Evolutionary conservation across 1,284 basidiomycete genomes (phyloP).

Genomic region (Mycosarcoma mackinlayi): DNA sequence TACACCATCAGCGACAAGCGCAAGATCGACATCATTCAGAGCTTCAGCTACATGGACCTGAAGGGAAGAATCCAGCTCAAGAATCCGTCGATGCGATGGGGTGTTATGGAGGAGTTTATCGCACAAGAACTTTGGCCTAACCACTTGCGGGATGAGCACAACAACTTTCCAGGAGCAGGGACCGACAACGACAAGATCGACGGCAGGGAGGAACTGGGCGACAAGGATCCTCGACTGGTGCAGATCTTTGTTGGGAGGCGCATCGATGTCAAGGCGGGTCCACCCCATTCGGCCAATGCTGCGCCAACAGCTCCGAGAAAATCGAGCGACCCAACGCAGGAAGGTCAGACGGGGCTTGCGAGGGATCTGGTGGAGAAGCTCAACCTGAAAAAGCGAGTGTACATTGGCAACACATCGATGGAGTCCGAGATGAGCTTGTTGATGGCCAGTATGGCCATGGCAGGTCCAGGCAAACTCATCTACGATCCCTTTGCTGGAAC

Average conservation of each 20-base stretch:
- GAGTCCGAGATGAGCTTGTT: constrained; percentile 92
- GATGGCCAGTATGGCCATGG: constrained; percentile 94
- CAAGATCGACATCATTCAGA: constrained; percentile 75
- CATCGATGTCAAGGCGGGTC: constrained; percentile 31
- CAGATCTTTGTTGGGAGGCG: constrained; percentile 58
- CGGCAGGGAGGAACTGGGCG: constrained; percentile 47
- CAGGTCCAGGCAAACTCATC: constrained; percentile 85
- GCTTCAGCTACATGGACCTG: constrained; percentile 86
- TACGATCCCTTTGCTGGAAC: constrained; percentile 98
- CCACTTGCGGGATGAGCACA: constrained; percentile 35
- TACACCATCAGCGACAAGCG: constrained; percentile 50
- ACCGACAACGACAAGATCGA: constrained; percentile 27
- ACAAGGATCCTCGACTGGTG: constrained; percentile 54
- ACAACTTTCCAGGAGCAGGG: constrained; percentile 38
- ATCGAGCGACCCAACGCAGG: constrained; percentile 47
- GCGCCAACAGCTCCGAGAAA: constrained; percentile 23
- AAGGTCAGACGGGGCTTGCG: constrained; percentile 49
- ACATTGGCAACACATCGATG: constrained; percentile 98
- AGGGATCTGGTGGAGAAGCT: constrained; percentile 67
- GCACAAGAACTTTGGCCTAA: constrained; percentile 39
- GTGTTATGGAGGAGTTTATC: constrained; percentile 89
- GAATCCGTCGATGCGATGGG: constrained; percentile 80
- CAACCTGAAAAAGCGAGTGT: constrained; percentile 84
- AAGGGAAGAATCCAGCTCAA: constrained; percentile 85
- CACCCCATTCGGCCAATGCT: constrained; percentile 23